Evolutionary conservation across 139 green algal species (phyloP).

Genomic region (Chara braunii): DNA sequence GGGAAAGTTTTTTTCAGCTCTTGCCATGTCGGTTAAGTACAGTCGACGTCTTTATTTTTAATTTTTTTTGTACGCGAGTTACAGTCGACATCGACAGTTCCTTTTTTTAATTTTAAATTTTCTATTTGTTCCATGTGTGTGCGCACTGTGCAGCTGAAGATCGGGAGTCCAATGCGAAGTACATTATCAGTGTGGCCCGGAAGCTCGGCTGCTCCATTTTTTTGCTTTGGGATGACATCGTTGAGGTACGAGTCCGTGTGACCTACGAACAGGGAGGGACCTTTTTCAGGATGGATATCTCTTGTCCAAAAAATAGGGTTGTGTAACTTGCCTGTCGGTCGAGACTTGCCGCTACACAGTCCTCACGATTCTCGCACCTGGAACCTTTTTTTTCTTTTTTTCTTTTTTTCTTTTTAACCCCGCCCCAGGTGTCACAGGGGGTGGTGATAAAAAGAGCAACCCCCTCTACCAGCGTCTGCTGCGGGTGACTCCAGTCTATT

Average conservation of each 20-base stretch:
- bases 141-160: too few relatives aligned
- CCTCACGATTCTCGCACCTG: neutral
- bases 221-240: constrained; percentile 51
- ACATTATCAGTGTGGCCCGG: constrained; percentile 48
- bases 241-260: constrained; percentile 33
- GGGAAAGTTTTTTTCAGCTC: too few relatives aligned
- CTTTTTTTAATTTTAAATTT: too few relatives aligned
- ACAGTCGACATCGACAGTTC: too few relatives aligned
- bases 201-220: constrained; percentile 54
- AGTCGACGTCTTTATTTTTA: too few relatives aligned
- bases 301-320: neutral
- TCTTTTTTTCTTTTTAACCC: neutral
- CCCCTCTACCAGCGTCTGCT: too few relatives aligned
- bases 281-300: neutral
- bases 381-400: neutral
- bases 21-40: too few relatives aligned
- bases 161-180: constrained; percentile 50
- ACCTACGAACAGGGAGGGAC: neutral
- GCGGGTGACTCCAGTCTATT: too few relatives aligned
- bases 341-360: neutral
- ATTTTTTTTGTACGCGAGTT: too few relatives aligned
- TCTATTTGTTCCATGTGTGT: too few relatives aligned
- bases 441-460: too few relatives aligned
- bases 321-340: neutral
- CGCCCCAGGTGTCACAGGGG: neutral